Evolutionary conservation across 2,329 filamentous ascomycete species (phyloP), one percentile per base, ranked within the genome.

Genomic region (Talaromyces sp.): DNA sequence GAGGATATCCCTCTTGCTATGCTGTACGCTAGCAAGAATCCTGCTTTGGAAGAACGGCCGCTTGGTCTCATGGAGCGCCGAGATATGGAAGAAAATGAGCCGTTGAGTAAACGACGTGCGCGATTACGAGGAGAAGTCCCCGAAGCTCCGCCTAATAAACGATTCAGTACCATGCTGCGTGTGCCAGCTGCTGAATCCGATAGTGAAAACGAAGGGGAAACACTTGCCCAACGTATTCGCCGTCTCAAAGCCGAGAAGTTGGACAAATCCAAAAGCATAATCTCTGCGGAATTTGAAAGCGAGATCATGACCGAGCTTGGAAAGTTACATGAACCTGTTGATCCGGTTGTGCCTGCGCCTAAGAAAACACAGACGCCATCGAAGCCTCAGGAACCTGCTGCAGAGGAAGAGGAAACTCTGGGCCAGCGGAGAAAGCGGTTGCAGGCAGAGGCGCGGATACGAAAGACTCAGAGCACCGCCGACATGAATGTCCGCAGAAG

Each of bases 51-150:
- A 4, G 68, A 71, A 52, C 71, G 76, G 33, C 79, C 80, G 1
- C 59, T 80, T 31, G 80, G 80, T n/a, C 70, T 82, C 8, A 76
- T 82, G 69, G 79, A 96, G 71, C 87, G 86, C 68, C 87, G 91
- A 54, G 89, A 96, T 63, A 79, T 95, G 66, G 95, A 99, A 73
- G 95, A 99, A 69, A 95, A 92, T 60, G 95, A 98, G 73, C 93
- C 95, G 0, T 80, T 97, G 23, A 92, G 89, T 68, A 83, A 83
- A 44, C 88, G 93, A 2, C 87, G 91, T 55, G 89, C 89, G 47
- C 84, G 93, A 61, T 81, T 97, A 6, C 84, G 88, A 51, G 91
- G 90, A 42, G 81, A 84, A 51, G 75, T 77, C 9, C 66, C 67
- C 12, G 69, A 71, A 8, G 18, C 56, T 12, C 66, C 57, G 51